Conservation (phyloP, 179 eudicot genomes). For the Corrigiola litoralis region DNA sequence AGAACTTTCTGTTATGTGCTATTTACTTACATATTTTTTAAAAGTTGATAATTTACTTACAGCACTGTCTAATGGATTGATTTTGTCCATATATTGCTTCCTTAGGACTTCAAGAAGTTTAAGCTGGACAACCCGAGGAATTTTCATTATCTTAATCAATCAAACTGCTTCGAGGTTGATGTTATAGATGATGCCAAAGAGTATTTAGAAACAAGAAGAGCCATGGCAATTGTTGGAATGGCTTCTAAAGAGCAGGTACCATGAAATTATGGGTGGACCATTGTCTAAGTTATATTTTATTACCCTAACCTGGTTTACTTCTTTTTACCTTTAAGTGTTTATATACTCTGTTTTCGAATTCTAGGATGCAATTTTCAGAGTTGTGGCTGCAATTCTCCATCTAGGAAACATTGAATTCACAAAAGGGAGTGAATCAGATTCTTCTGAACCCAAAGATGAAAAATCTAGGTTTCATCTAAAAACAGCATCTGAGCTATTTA, state of each 20-base stretch:
- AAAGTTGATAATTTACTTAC: not conserved
- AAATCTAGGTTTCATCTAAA: constrained; percentile 68
- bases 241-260: constrained; percentile 71
- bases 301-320: not conserved
- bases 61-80: not conserved
- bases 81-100: not conserved
- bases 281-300: not conserved
- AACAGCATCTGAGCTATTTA: constrained; percentile 77
- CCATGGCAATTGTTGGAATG: constrained; percentile 89
- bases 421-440: constrained; percentile 65
- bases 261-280: not conserved
- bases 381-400: constrained; percentile 92
- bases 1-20: not conserved
- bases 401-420: constrained; percentile 81
- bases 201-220: constrained; percentile 70
- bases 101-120: constrained; percentile 57
- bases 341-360: constrained; percentile 6
- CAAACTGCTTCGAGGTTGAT: constrained; percentile 64
- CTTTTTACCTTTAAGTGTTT: constrained; percentile 1
- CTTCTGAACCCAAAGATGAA: constrained; percentile 84
- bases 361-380: constrained; percentile 87
- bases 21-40: not conserved
- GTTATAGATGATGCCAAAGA: constrained; percentile 77
- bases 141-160: constrained; percentile 85
- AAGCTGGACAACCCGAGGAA: constrained; percentile 70